phyloP scores from a whole-genome alignment of 352 stramenopile genomes.

The Saprolegnia parasitica region DNA sequence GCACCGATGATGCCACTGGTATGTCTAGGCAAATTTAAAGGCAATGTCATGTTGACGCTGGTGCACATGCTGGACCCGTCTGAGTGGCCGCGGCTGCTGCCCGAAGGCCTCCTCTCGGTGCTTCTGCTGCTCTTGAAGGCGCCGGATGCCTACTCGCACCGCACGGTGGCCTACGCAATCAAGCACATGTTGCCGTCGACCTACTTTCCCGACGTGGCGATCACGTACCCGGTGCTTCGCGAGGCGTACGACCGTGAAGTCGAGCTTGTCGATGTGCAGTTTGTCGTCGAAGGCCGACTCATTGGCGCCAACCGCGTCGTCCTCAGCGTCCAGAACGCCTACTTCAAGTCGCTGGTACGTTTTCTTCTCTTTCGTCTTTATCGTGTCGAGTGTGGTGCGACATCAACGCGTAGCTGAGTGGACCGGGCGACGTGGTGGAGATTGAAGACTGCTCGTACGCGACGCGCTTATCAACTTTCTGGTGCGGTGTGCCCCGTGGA shows the following conservation, averaged over 20 bases:
- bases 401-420: constrained; percentile 44
- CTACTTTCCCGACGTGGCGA: constrained; percentile 72
- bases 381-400: constrained; percentile 1
- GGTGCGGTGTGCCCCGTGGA: too few relatives aligned
- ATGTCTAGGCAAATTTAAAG: constrained; percentile 57
- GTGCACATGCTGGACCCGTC: constrained; percentile 85
- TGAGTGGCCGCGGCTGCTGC: constrained; percentile 65
- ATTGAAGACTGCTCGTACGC: constrained; percentile 86
- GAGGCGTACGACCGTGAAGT: constrained; percentile 25
- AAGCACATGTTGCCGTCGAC: constrained; percentile 72
- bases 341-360: constrained; percentile 89
- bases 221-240: constrained; percentile 50
- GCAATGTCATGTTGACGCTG: constrained; percentile 83
- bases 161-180: constrained; percentile 76
- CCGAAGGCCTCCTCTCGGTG: constrained; percentile 72
- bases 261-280: constrained; percentile 84
- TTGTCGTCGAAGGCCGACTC: constrained; percentile 78
- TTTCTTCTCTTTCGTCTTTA: too few relatives aligned
- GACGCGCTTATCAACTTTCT: constrained; percentile 81
- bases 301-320: constrained; percentile 88
- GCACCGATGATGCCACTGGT: neutral
- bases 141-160: constrained; percentile 62
- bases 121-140: constrained; percentile 80
- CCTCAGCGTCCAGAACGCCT: constrained; percentile 86
- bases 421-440: constrained; percentile 77